A percentile compares a stretch with the other conserved stretches of the same genome.
Evolutionary conservation across 192 early-diverging fungal genomes (phyloP).

Genomic region (Polychytrium aggregatum): DNA sequence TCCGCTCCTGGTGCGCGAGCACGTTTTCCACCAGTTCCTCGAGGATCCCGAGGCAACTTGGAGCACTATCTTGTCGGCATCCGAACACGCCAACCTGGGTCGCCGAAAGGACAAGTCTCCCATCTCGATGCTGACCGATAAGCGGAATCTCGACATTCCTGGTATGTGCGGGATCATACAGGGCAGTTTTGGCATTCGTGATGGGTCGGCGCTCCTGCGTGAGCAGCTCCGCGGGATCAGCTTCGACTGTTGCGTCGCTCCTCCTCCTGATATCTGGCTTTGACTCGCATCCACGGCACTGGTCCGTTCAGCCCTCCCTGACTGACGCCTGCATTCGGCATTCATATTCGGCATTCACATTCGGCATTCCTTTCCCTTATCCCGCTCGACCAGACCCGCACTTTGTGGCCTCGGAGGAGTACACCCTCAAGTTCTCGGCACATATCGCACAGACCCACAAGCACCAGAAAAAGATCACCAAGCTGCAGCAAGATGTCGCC

Average conservation of each 20-base stretch:
- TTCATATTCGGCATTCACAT: too few species aligned
- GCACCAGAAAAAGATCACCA: slow-evolving; percentile 61
- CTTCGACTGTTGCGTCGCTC: too few species aligned
- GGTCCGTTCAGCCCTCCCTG: too few species aligned
- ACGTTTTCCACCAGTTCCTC: slow-evolving; percentile 87
- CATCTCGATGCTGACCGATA: slow-evolving; percentile 15
- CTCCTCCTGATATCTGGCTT: too few species aligned
- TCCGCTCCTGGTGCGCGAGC: slow-evolving; percentile 73
- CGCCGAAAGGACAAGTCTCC: slow-evolving; percentile 21
- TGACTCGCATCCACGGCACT: too few species aligned
- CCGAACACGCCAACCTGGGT: too few species aligned
- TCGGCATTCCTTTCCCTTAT: too few species aligned
- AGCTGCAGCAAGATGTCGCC: slow-evolving; percentile 51
- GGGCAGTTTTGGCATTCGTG: too few species aligned
- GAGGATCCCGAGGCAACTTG: slow-evolving; percentile 42
- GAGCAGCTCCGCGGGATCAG: too few species aligned
- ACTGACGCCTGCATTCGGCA: too few species aligned
- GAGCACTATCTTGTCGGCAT: slow-evolving; percentile 19
- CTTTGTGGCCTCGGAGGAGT: slow-evolving; percentile 85
- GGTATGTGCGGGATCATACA: too few species aligned
- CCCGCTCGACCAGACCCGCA: slow-evolving; percentile 61
- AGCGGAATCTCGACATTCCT: slow-evolving; percentile 21
- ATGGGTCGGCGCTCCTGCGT: too few species aligned
- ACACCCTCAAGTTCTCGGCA: slow-evolving; percentile 74
- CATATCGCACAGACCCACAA: slow-evolving; percentile 71